Evolutionary conservation across 2,329 filamentous ascomycete species (phyloP).

Genomic region (Alternaria dauci): DNA sequence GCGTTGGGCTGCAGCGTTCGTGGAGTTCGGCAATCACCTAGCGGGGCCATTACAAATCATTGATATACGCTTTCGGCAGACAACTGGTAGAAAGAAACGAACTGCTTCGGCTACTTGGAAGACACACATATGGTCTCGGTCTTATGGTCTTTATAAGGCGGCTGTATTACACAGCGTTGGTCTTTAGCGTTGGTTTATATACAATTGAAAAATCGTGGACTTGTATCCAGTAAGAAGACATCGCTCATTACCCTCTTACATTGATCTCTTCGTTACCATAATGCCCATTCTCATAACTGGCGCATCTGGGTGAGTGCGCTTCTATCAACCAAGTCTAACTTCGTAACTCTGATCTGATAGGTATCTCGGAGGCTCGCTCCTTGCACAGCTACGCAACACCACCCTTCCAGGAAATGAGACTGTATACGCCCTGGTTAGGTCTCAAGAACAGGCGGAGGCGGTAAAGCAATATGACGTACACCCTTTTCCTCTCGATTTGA

Average conservation of each 20-base stretch:
- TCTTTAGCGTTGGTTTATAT: no score
- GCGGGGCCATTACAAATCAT: background rate
- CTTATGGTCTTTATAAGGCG: background rate
- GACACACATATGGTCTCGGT: background rate
- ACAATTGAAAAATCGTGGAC: background rate
- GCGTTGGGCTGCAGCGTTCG: background rate
- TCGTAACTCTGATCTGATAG: conserved; percentile 27
- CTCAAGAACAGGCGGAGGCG: conserved; percentile 54
- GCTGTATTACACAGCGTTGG: background rate
- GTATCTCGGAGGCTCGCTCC: conserved; percentile 62
- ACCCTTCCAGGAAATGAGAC: conserved; percentile 55
- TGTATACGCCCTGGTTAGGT: conserved; percentile 60
- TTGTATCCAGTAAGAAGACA: background rate
- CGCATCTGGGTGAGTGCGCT: background rate
- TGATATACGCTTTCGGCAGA: background rate
- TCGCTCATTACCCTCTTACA: background rate
- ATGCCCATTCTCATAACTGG: background rate
- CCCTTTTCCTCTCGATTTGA: conserved; percentile 54
- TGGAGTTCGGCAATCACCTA: background rate
- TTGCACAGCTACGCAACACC: conserved; percentile 51
- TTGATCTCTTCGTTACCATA: background rate
- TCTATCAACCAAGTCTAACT: background rate
- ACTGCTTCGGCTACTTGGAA: background rate
- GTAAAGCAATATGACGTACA: conserved; percentile 57
- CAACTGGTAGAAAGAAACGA: background rate